These are phyloP conservation scores for Tulasnella sp. DNA, from an alignment of 768 basidiomycete species.

Conservation along the genomic window DNA sequence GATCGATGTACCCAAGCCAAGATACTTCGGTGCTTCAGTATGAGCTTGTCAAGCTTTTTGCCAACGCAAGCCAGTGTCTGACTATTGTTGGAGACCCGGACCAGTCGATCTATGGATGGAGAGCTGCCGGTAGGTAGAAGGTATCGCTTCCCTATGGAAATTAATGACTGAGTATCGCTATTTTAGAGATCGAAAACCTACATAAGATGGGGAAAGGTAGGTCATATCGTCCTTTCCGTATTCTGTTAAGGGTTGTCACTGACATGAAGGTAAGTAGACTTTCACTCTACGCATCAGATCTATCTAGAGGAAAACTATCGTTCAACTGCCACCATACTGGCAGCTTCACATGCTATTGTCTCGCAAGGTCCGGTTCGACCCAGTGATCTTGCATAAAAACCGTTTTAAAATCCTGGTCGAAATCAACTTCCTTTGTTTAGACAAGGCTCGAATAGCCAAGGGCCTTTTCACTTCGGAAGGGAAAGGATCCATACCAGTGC, in stretches of 20 bases:
- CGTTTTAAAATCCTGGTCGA: too few species aligned
- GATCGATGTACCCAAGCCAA: slow-evolving; percentile 33
- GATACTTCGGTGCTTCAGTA: slow-evolving; percentile 80
- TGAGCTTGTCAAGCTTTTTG: slow-evolving; percentile 61
- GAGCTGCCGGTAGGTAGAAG: slow-evolving; percentile 39
- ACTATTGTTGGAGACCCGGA: slow-evolving; percentile 87
- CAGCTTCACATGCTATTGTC: slow-evolving; percentile 65
- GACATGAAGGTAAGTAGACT: slow-evolving; percentile 36
- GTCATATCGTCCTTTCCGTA: slow-evolving; percentile 19
- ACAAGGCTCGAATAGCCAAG: slow-evolving; percentile 65
- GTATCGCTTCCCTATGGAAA: background rate
- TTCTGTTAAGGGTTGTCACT: background rate
- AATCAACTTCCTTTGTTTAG: slow-evolving; percentile 30
- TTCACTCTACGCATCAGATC: slow-evolving; percentile 51
- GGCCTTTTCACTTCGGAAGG: slow-evolving; percentile 59
- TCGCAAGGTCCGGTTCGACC: slow-evolving; percentile 47
- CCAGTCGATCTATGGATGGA: slow-evolving; percentile 87
- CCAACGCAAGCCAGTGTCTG: slow-evolving; percentile 39
- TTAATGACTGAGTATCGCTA: background rate
- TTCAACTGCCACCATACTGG: slow-evolving; percentile 65
- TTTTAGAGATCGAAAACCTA: slow-evolving; percentile 53
- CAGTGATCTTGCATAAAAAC: background rate
- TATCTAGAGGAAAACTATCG: slow-evolving; percentile 81
- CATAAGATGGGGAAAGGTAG: slow-evolving; percentile 54
- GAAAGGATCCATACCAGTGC: slow-evolving; percentile 44